A percentile compares a stretch with the other conserved stretches of the same genome.
Conservation (phyloP, 768 basidiomycete species). For the Strobilomyces confusus region DNA sequence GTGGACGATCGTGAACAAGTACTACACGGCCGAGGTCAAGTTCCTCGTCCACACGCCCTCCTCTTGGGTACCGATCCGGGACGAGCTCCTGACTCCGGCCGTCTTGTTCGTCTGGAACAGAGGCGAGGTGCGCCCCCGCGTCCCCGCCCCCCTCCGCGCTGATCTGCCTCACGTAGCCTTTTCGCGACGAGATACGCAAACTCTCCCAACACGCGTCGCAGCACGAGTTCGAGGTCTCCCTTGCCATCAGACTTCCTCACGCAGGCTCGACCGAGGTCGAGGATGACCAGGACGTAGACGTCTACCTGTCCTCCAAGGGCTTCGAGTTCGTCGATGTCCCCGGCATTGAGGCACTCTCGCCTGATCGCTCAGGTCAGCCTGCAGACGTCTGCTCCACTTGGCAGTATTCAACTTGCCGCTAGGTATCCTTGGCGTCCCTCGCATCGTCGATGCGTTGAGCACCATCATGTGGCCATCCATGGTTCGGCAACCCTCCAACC, state of each 20-base stretch:
- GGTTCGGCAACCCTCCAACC: constrained; percentile 28
- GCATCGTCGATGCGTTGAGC: constrained; percentile 74
- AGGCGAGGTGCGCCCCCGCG: constrained; percentile 51
- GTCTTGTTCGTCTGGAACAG: constrained; percentile 67
- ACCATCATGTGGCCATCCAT: constrained; percentile 90
- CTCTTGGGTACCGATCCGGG: constrained; percentile 38
- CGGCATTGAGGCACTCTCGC: constrained; percentile 2
- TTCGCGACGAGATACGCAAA: constrained; percentile 49
- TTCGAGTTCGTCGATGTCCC: constrained; percentile 70
- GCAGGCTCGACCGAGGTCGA: constrained; percentile 27
- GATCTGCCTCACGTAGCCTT: constrained; percentile 41
- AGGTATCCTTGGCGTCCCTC: constrained; percentile 56
- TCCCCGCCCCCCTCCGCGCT: neutral
- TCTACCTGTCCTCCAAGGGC: constrained; percentile 60
- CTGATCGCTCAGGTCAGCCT: constrained; percentile 18
- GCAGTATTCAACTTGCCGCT: neutral
- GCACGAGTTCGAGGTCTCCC: constrained; percentile 64
- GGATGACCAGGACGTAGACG: constrained; percentile 57
- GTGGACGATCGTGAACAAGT: constrained; percentile 78
- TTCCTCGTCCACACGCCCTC: constrained; percentile 53
- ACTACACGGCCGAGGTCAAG: constrained; percentile 75
- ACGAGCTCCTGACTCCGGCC: constrained; percentile 50
- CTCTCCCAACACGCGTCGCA: constrained; percentile 46
- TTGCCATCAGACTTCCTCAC: constrained; percentile 57
- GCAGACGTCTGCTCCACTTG: neutral